These are phyloP conservation scores for Globisporangium paroecandrum DNA, from an alignment of 352 stramenopile species.

Conservation along the genomic window DNA sequence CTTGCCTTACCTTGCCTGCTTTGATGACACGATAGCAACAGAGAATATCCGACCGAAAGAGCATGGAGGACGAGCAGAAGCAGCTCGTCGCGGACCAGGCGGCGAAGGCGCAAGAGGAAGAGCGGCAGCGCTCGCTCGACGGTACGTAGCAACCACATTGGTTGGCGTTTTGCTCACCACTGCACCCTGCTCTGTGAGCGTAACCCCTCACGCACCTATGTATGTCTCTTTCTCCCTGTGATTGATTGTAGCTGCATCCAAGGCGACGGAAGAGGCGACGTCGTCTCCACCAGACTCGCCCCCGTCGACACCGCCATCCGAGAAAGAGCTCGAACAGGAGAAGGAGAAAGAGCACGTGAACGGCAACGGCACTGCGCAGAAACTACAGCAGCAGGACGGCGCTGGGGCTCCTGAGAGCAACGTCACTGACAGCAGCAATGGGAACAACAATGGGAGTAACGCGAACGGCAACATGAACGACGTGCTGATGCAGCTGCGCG, in stretches of 20 bases:
- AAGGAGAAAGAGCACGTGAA: background rate
- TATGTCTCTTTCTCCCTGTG: background rate
- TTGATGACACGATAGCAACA: constrained; percentile 7
- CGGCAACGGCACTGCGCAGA: background rate
- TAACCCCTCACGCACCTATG: background rate
- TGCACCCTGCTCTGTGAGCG: background rate
- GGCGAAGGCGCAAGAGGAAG: background rate
- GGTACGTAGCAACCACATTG: background rate
- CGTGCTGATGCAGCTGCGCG: constrained; percentile 35
- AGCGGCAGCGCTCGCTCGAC: background rate
- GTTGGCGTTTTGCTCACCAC: background rate
- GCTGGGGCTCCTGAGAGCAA: background rate
- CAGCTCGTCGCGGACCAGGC: background rate
- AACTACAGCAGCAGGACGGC: background rate
- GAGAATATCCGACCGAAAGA: constrained; percentile 1
- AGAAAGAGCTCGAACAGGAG: background rate
- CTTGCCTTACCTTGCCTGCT: background rate
- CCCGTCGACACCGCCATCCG: constrained; percentile 2
- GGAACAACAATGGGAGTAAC: background rate
- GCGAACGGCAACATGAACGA: constrained; percentile 19
- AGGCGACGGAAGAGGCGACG: constrained; percentile 6
- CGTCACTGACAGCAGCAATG: background rate
- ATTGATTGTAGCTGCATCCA: background rate
- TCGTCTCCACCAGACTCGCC: constrained; percentile 10
- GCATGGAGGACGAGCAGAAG: constrained; percentile 11